Evolutionary conservation across 2,329 filamentous ascomycete genomes (phyloP).

Genomic region (Colletotrichum tabaci): DNA sequence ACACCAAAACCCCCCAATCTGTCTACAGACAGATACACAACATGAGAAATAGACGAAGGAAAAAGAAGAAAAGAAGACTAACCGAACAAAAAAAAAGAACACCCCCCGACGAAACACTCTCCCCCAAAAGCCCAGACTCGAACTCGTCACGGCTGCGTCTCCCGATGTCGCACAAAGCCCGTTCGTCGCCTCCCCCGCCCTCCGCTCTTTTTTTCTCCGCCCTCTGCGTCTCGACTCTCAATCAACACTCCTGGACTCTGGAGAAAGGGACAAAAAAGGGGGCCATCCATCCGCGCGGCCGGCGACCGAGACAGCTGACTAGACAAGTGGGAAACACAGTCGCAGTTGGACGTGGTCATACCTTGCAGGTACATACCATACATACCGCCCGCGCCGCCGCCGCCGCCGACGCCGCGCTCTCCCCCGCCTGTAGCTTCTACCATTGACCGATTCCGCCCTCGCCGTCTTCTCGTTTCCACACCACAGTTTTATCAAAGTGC

Average conservation of each 20-base stretch:
- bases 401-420: constrained; percentile 1
- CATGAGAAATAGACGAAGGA: no score
- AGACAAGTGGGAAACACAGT: constrained; percentile 29
- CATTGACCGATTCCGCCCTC: constrained; percentile 23
- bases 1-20: not conserved
- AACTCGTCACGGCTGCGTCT: not conserved
- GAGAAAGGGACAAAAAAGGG: not conserved
- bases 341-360: constrained; percentile 24
- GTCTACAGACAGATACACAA: not conserved
- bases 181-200: constrained; percentile 1
- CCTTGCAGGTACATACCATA: constrained; percentile 31
- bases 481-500: not conserved
- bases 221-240: not conserved
- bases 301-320: not conserved
- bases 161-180: constrained; percentile 13
- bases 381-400: not conserved
- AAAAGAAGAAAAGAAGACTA: no score
- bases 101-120: no score
- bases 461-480: constrained; percentile 1
- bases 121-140: constrained; percentile 2
- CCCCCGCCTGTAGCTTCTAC: not conserved
- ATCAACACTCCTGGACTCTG: no score
- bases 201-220: constrained; percentile 14
- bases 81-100: not conserved
- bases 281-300: not conserved